Evolutionary conservation across 768 basidiomycete species (phyloP).

Genomic region (Calvatia gigantea): DNA sequence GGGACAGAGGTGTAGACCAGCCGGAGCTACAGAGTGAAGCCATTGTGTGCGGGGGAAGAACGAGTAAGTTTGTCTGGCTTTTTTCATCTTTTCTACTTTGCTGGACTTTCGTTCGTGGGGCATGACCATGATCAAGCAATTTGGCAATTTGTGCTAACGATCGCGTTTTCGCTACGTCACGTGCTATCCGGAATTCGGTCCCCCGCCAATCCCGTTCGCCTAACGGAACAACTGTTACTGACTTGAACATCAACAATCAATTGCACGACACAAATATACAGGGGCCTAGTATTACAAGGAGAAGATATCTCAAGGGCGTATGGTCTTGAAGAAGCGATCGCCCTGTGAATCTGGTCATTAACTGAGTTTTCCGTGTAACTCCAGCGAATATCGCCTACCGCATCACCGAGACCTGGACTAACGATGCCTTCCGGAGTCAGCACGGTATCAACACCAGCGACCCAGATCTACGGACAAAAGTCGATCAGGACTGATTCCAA

Average conservation of each 20-base stretch:
- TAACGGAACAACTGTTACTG: background rate
- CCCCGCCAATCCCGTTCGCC: background rate
- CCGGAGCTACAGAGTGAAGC: conserved; percentile 26
- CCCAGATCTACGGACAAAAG: conserved; percentile 64
- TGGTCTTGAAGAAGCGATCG: conserved; percentile 80
- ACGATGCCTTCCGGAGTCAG: conserved; percentile 79
- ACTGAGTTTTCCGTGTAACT: background rate
- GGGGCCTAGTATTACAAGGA: too few relatives aligned
- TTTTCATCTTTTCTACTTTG: conserved; percentile 17
- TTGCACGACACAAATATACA: too few relatives aligned
- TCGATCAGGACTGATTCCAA: background rate
- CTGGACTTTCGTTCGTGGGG: conserved; percentile 11
- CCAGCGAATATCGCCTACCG: conserved; percentile 49
- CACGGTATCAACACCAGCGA: conserved; percentile 71
- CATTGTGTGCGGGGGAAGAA: conserved; percentile 15
- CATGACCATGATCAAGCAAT: too few relatives aligned
- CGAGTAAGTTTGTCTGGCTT: conserved; percentile 2
- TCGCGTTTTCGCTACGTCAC: conserved; percentile 36
- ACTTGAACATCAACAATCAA: background rate
- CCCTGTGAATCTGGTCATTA: conserved; percentile 48
- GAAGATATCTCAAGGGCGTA: conserved; percentile 29
- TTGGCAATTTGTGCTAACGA: conserved; percentile 39
- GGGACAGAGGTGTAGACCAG: conserved; percentile 37
- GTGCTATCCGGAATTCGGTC: conserved; percentile 13
- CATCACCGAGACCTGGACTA: conserved; percentile 88